Evolutionary conservation across 306 rosid species (phyloP), one percentile per base, ranked within the genome.

Genomic region (Medicago arabica): DNA sequence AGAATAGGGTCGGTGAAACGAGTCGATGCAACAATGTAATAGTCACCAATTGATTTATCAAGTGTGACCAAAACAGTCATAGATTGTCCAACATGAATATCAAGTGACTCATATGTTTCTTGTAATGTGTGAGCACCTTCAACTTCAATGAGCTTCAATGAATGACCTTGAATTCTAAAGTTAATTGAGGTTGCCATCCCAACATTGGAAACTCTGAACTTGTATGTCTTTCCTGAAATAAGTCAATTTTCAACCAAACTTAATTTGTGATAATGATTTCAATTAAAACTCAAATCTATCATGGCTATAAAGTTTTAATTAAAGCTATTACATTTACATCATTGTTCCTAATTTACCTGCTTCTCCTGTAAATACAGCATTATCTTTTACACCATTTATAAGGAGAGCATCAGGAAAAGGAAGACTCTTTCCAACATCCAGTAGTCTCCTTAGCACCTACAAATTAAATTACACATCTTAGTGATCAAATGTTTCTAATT

Each of bases 81-180:
- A 1, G 98, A 90, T 85, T 94, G 97, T 6, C 96, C 97, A 18
- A 82, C 83, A 62, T 91, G 96, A 80, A 94, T 25, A 60, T 94
- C 97, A 12, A 91, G 40, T 1, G 96, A 88, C 9, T 85, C 83
- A 13, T 90, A 94, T 1, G 39, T 43, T 23, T 91, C 97, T 78
- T 89, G 97, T 8, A 94, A 5, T 12, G 96, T 85, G 34, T 94
- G 96, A 67, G 88, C 75, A 80, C 97, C 98, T 87, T 94, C 98
- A 41, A 91, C 97, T 84, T 94, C 98, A 67, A 91, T 84, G 1
- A 91, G 87, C 17, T 67, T 89, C 85, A 94, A 43, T 0, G 25
- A 39, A 69, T 94, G 97, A 1, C 85, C 89, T 47, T 91, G 89
- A 55, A 94, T 89, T 78, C 94, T 86, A 8, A 89, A 82, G 86